These are phyloP conservation scores for Talaromyces adpressus DNA, from an alignment of 495 filamentous ascomycete species.

Conservation along the genomic window DNA sequence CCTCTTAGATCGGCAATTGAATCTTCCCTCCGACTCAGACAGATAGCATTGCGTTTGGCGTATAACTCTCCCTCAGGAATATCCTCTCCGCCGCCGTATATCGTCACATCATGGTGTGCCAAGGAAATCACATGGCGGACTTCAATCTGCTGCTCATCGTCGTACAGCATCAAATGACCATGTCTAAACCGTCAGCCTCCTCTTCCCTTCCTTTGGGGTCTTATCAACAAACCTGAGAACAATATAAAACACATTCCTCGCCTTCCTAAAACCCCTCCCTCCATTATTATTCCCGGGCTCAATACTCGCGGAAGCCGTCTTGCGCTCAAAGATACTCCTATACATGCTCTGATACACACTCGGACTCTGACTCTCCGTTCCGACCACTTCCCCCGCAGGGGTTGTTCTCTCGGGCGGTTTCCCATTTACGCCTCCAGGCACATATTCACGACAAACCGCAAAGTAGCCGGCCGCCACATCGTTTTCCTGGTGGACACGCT, in stretches of 20 bases:
- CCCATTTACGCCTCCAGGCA: slow-evolving; percentile 82
- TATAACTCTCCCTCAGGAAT: slow-evolving; percentile 91
- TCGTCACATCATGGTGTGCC: slow-evolving; percentile 75
- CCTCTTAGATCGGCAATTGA: slow-evolving; percentile 52
- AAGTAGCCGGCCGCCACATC: slow-evolving; percentile 92
- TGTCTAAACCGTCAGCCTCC: slow-evolving; percentile 43
- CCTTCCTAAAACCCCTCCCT: slow-evolving; percentile 57
- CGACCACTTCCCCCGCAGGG: slow-evolving; percentile 63
- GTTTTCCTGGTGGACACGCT: slow-evolving; percentile 56
- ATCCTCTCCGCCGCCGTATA: slow-evolving; percentile 73
- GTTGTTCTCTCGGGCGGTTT: slow-evolving; percentile 83
- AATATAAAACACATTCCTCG: slow-evolving; percentile 89
- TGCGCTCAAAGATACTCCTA: slow-evolving; percentile 87
- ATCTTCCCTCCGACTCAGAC: slow-evolving; percentile 64
- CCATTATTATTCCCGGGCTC: slow-evolving; percentile 40
- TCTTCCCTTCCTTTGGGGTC: neutral
- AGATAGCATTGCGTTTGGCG: slow-evolving; percentile 92
- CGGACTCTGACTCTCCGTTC: slow-evolving; percentile 57
- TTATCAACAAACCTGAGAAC: slow-evolving; percentile 61
- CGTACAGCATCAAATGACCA: slow-evolving; percentile 95
- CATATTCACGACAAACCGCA: slow-evolving; percentile 87
- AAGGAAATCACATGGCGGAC: slow-evolving; percentile 93
- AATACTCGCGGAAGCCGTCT: slow-evolving; percentile 44
- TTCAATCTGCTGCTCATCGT: slow-evolving; percentile 81
- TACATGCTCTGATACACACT: slow-evolving; percentile 99